A percentile compares a stretch with the other conserved stretches of the same genome.
phyloP scores from a whole-genome alignment of 164 flowering plant species.

The Paratinospora sagittata region DNA sequence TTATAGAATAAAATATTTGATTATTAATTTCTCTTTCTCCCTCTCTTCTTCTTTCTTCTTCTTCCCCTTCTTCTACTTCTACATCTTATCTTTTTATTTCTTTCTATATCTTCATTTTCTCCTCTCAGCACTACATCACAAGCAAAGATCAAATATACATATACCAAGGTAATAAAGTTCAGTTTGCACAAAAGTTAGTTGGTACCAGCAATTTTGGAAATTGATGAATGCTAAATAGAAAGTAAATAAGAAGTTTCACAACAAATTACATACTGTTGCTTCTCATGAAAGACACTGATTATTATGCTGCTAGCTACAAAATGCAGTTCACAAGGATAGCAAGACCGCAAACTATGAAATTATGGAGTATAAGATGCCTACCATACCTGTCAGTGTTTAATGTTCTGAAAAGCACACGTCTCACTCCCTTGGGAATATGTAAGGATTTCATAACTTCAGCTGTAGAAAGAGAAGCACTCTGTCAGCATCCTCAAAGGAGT shows the following conservation, averaged over 20 bases:
- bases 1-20: too few relatives aligned
- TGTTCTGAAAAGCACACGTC: constrained; percentile 78
- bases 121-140: too few relatives aligned
- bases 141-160: neutral
- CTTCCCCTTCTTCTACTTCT: too few relatives aligned
- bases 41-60: too few relatives aligned
- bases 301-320: neutral
- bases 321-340: neutral
- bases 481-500: neutral
- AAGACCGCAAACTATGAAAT: neutral
- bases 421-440: constrained; percentile 62
- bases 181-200: neutral
- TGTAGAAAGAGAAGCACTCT: constrained; percentile 14
- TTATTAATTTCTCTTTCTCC: too few relatives aligned
- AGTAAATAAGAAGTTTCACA: neutral
- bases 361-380: neutral
- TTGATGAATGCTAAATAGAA: neutral
- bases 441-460: constrained; percentile 72
- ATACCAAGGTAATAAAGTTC: neutral
- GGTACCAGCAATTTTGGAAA: neutral
- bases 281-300: neutral
- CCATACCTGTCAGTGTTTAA: constrained; percentile 77
- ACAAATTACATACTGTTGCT: neutral
- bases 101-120: too few relatives aligned
- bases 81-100: too few relatives aligned